Conservation (phyloP, 2,329 filamentous ascomycete species). For the Leptographium galeiforme region DNA sequence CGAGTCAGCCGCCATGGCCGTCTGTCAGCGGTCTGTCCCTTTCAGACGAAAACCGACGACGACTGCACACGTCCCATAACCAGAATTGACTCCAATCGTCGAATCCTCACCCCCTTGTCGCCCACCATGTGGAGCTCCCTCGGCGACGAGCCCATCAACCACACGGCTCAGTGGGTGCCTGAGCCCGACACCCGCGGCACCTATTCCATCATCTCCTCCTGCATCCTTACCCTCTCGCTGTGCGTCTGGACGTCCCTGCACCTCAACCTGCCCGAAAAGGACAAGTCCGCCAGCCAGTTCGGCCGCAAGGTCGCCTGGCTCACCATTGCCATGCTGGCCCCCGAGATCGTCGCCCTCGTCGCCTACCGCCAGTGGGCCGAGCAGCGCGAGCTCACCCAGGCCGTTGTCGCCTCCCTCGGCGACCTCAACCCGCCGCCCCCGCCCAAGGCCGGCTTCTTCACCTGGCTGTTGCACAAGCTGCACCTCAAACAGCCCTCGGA, state of each 20-base stretch:
- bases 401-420: neutral
- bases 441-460: neutral
- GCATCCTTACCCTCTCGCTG: neutral
- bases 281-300: neutral
- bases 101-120: neutral
- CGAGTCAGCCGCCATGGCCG: too few species aligned
- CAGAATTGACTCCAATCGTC: too few species aligned
- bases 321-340: neutral
- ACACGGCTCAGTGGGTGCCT: neutral
- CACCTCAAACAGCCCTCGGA: neutral
- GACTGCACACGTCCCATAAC: too few species aligned
- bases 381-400: neutral
- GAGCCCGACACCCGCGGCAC: neutral
- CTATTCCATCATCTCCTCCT: neutral
- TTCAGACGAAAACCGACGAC: too few species aligned
- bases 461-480: neutral
- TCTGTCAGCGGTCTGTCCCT: too few species aligned
- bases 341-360: neutral
- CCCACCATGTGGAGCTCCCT: neutral
- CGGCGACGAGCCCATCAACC: neutral
- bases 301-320: neutral
- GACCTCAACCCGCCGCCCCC: neutral
- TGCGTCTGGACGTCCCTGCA: neutral
- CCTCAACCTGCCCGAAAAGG: neutral
- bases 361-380: neutral